phyloP scores from a whole-genome alignment of 2,329 filamentous ascomycete genomes.

The Colletotrichum tabaci region DNA sequence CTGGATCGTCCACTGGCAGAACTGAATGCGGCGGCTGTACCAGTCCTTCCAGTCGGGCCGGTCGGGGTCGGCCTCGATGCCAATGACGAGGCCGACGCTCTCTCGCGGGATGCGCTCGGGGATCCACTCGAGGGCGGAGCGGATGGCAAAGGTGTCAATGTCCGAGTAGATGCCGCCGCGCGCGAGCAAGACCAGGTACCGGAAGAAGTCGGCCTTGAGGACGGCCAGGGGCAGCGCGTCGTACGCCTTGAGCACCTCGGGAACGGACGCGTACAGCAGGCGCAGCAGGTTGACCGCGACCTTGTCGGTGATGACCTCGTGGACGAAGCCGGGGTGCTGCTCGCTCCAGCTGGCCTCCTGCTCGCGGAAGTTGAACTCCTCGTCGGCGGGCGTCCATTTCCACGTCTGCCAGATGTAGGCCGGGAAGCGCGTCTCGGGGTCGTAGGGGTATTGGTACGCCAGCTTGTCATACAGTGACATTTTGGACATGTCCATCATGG shows the following conservation, averaged over 20 bases:
- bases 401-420: slow-evolving; percentile 99
- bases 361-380: slow-evolving; percentile 84
- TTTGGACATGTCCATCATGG: slow-evolving; percentile 78
- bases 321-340: slow-evolving; percentile 90
- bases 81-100: slow-evolving; percentile 87
- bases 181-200: slow-evolving; percentile 77
- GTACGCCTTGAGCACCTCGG: slow-evolving; percentile 85
- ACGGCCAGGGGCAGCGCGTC: slow-evolving; percentile 80
- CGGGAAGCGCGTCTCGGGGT: slow-evolving; percentile 89
- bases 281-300: slow-evolving; percentile 86
- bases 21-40: slow-evolving; percentile 97
- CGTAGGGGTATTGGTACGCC: slow-evolving; percentile 94
- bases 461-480: slow-evolving; percentile 86
- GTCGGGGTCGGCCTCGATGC: slow-evolving; percentile 97
- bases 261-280: slow-evolving; percentile 87
- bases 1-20: slow-evolving; percentile 99
- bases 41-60: slow-evolving; percentile 92
- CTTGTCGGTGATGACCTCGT: slow-evolving; percentile 96
- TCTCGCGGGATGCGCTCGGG: slow-evolving; percentile 82
- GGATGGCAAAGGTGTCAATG: slow-evolving; percentile 91
- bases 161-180: slow-evolving; percentile 83
- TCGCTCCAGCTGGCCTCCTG: slow-evolving; percentile 92
- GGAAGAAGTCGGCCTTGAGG: slow-evolving; percentile 85
- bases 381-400: slow-evolving; percentile 86
- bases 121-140: slow-evolving; percentile 89